These are phyloP conservation scores for Cornus suecica DNA, from an alignment of 148 eudicot species.

Conservation along the genomic window DNA sequence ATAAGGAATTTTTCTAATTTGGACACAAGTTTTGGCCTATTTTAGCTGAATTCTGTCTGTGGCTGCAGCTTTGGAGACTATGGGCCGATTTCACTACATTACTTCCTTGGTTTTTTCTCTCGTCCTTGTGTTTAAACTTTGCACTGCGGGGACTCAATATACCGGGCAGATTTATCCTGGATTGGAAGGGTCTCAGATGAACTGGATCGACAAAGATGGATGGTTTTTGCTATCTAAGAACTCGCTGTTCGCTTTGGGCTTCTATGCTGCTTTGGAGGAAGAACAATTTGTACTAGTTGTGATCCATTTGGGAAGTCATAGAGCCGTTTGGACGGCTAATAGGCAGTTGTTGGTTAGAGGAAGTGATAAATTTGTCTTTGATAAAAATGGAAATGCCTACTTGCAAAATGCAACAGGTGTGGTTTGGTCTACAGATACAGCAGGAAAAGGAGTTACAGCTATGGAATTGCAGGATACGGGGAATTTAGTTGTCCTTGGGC, in stretches of 20 bases:
- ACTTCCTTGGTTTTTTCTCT: slow-evolving; percentile 11
- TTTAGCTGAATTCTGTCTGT: background rate
- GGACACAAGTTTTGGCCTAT: background rate
- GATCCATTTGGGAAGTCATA: slow-evolving; percentile 18
- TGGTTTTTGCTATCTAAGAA: slow-evolving; percentile 26
- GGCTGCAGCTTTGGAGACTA: slow-evolving; percentile 1
- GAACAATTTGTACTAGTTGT: slow-evolving; percentile 16
- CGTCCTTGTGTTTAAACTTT: slow-evolving; percentile 7
- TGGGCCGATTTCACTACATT: background rate
- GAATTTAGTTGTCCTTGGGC: slow-evolving; percentile 23
- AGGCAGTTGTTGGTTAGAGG: slow-evolving; percentile 14
- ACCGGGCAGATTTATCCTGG: slow-evolving; percentile 21
- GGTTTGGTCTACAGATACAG: slow-evolving; percentile 32
- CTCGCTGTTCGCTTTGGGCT: slow-evolving; percentile 22
- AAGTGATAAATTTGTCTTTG: slow-evolving; percentile 25
- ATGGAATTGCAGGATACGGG: slow-evolving; percentile 26
- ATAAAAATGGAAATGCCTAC: slow-evolving; percentile 25
- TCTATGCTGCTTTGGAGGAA: slow-evolving; percentile 21
- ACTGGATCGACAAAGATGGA: slow-evolving; percentile 17
- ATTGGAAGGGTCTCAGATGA: slow-evolving; percentile 20
- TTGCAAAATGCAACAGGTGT: slow-evolving; percentile 17
- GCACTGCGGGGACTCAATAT: slow-evolving; percentile 8
- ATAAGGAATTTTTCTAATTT: background rate
- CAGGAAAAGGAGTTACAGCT: slow-evolving; percentile 16
- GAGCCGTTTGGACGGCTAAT: slow-evolving; percentile 29